These are phyloP conservation scores for Anthracocystis walkeri DNA, from an alignment of 1,284 basidiomycete genomes.

Conservation along the genomic window DNA sequence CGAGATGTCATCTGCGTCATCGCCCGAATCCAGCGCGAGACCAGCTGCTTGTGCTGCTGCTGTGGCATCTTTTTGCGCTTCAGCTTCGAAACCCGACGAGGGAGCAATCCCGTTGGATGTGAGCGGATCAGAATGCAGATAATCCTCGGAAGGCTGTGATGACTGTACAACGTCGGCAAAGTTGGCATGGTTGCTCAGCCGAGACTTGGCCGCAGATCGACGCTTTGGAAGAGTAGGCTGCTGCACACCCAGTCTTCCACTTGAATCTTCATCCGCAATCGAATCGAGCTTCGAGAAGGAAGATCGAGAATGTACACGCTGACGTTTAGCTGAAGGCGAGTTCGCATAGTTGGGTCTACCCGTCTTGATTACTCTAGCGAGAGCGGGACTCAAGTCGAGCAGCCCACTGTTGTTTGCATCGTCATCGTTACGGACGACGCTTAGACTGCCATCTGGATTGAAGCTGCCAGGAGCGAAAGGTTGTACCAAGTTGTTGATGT, in stretches of 20 bases:
- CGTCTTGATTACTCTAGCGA: conserved; percentile 30
- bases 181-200: conserved; percentile 29
- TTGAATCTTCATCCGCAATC: conserved; percentile 5
- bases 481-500: conserved; percentile 18
- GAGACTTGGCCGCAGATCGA: conserved; percentile 17
- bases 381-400: conserved; percentile 60
- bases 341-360: conserved; percentile 21
- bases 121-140: conserved; percentile 24
- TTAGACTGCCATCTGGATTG: conserved; percentile 63
- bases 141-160: conserved; percentile 26
- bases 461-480: conserved; percentile 9
- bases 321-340: conserved; percentile 27
- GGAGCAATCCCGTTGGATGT: conserved; percentile 10
- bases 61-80: conserved; percentile 10
- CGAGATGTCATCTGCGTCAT: conserved; percentile 15
- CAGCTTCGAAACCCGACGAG: conserved; percentile 13
- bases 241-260: conserved; percentile 1
- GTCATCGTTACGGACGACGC: conserved; percentile 63
- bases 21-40: conserved; percentile 7
- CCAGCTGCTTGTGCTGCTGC: not conserved
- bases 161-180: conserved; percentile 19
- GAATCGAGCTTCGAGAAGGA: conserved; percentile 6
- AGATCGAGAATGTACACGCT: conserved; percentile 8
- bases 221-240: conserved; percentile 15
- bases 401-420: conserved; percentile 67